Conservation (phyloP, 116 monocot species). For the Phalaenopsis hybrid region DNA sequence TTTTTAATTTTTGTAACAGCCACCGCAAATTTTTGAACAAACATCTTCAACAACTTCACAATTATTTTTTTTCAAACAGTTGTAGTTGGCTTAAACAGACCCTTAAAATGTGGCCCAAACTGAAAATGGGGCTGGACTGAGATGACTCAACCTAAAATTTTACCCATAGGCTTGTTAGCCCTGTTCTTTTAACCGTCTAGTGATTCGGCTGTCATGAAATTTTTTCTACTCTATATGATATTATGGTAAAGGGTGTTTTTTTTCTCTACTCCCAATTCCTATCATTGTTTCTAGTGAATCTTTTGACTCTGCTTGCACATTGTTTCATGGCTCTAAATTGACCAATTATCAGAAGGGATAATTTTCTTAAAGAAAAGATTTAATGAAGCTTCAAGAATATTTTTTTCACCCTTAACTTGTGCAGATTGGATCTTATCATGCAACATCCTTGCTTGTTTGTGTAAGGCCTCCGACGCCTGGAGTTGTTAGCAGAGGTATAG, state of each 20-base stretch:
- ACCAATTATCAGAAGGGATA: too few relatives aligned
- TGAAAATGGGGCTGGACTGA: background rate
- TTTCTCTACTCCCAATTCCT: too few relatives aligned
- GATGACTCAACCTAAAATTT: background rate
- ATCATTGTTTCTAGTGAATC: too few relatives aligned
- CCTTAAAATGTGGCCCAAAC: too few relatives aligned
- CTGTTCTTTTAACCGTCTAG: background rate
- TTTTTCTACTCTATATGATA: background rate
- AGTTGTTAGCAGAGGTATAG: conserved; percentile 92
- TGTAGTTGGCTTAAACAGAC: too few relatives aligned
- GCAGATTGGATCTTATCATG: conserved; percentile 91
- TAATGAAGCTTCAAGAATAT: background rate
- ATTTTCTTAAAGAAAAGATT: background rate
- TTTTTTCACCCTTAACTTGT: background rate
- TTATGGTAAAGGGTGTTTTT: too few relatives aligned
- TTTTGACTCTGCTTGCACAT: too few relatives aligned
- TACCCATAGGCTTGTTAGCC: background rate
- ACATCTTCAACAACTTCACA: too few relatives aligned
- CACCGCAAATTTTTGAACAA: too few relatives aligned
- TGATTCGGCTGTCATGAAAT: background rate
- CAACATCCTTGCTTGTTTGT: conserved; percentile 64
- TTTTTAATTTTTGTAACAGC: too few relatives aligned
- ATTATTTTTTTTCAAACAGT: too few relatives aligned
- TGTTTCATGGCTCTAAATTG: too few relatives aligned
- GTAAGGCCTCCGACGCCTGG: conserved; percentile 81